phyloP scores from a whole-genome alignment of 2,329 filamentous ascomycete genomes.

The Arthroderma sp. region DNA sequence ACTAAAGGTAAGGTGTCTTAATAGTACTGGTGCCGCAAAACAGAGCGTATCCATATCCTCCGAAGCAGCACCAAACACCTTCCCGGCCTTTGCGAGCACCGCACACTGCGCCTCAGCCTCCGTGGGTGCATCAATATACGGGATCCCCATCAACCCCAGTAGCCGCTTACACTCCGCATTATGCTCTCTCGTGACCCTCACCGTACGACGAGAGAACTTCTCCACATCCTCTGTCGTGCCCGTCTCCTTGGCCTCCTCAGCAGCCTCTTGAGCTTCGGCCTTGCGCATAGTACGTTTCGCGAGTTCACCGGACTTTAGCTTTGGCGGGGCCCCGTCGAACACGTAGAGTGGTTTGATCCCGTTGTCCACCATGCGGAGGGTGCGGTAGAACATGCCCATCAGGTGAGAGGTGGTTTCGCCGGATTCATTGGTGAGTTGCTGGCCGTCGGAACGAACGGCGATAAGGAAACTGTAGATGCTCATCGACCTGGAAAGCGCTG shows the following conservation, averaged over 20 bases:
- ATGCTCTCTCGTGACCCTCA: conserved; percentile 90
- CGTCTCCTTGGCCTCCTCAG: conserved; percentile 93
- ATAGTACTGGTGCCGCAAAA: conserved; percentile 80
- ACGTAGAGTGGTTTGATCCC: conserved; percentile 98
- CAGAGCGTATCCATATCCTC: conserved; percentile 99
- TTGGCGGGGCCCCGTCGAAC: conserved; percentile 91
- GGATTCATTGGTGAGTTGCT: conserved; percentile 88
- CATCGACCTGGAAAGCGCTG: conserved; percentile 59
- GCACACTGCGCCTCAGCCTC: conserved; percentile 97
- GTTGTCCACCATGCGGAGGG: conserved; percentile 93
- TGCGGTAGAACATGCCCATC: conserved; percentile 99
- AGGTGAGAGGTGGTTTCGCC: conserved; percentile 96
- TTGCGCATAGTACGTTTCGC: conserved; percentile 95
- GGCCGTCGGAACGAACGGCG: conserved; percentile 88
- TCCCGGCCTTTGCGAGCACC: conserved; percentile 73
- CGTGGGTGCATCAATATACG: conserved; percentile 87
- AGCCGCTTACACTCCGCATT: conserved; percentile 88
- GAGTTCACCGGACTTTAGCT: conserved; percentile 92
- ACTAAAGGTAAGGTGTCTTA: conserved; percentile 90
- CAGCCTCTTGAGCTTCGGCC: conserved; percentile 74
- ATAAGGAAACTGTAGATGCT: conserved; percentile 98
- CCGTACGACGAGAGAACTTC: conserved; percentile 88
- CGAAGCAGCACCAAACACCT: conserved; percentile 91
- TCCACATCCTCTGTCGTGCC: conserved; percentile 96
- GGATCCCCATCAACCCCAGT: conserved; percentile 89